Percentiles rank a stretch among this genome's conserved stretches.
Evolutionary conservation across 441 rosid species (phyloP).

Genomic region (Populus tomentosa): DNA sequence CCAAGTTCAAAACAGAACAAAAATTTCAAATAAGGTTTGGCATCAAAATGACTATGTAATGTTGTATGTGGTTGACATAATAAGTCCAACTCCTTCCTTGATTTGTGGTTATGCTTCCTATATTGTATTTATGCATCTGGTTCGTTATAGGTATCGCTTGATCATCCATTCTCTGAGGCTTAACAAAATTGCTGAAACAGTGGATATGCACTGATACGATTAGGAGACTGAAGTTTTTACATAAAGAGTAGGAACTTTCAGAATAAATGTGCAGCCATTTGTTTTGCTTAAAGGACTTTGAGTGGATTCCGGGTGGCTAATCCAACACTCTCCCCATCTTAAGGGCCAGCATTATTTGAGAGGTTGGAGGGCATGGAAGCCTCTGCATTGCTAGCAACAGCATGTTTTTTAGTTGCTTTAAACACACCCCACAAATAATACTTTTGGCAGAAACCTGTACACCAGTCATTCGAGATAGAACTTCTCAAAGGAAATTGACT

Average conservation of each 20-base stretch:
- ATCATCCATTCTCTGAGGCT: background rate
- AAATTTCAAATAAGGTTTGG: background rate
- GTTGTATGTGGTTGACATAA: background rate
- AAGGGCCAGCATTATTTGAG: too few relatives aligned
- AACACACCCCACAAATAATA: conserved; percentile 20
- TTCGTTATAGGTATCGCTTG: too few relatives aligned
- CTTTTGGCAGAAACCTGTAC: conserved; percentile 17
- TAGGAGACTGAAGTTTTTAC: background rate
- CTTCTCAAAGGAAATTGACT: background rate
- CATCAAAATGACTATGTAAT: background rate
- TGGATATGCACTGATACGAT: too few relatives aligned
- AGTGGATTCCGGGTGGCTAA: background rate
- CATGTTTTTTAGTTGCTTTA: background rate
- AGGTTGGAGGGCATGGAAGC: too few relatives aligned
- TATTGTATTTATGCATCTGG: background rate
- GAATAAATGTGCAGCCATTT: background rate
- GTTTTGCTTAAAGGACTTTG: background rate
- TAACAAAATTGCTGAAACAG: background rate
- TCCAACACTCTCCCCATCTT: too few relatives aligned
- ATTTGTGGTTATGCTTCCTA: background rate
- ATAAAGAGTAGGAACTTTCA: background rate
- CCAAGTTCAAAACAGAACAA: background rate
- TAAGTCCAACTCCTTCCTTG: background rate
- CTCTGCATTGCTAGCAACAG: background rate
- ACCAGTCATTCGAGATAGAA: background rate